These are phyloP conservation scores for Haplosporangium sp. DNA, from an alignment of 371 early-diverging fungal genomes.

Conservation along the genomic window DNA sequence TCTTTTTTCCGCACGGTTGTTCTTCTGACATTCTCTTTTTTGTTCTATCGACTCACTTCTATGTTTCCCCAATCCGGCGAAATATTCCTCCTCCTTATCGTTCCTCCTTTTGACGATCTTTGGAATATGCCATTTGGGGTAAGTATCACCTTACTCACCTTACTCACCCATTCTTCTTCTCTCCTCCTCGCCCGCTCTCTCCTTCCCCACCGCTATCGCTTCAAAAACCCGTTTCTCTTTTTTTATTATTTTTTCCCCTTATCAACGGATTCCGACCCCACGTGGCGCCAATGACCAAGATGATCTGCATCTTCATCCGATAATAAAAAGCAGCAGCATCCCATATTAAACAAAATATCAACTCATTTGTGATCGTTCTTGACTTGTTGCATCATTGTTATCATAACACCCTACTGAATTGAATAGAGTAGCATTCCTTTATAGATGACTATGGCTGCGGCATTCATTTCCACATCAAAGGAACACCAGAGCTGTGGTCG, in stretches of 20 bases:
- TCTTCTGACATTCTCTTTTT: slow-evolving; percentile 5
- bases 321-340: no score
- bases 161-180: neutral
- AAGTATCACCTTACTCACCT: neutral
- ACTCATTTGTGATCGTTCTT: no score
- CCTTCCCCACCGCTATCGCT: slow-evolving; percentile 22
- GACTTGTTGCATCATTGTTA: no score
- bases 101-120: neutral
- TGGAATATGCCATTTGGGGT: slow-evolving; percentile 31
- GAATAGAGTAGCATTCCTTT: no score
- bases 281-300: neutral
- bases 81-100: slow-evolving; percentile 8
- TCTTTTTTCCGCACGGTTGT: neutral
- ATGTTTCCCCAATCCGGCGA: slow-evolving; percentile 37
- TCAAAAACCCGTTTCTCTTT: neutral
- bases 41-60: neutral
- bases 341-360: no score
- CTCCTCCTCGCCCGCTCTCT: neutral
- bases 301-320: no score
- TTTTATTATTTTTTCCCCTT: neutral
- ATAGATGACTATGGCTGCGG: no score
- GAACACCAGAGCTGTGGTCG: no score
- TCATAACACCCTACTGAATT: no score
- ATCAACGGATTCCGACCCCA: neutral
- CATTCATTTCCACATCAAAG: no score